Percentiles rank a stretch among this genome's conserved stretches.
Evolutionary conservation across 495 filamentous ascomycete genomes (phyloP).

Genomic region (Saxophila tyrrhenica): DNA sequence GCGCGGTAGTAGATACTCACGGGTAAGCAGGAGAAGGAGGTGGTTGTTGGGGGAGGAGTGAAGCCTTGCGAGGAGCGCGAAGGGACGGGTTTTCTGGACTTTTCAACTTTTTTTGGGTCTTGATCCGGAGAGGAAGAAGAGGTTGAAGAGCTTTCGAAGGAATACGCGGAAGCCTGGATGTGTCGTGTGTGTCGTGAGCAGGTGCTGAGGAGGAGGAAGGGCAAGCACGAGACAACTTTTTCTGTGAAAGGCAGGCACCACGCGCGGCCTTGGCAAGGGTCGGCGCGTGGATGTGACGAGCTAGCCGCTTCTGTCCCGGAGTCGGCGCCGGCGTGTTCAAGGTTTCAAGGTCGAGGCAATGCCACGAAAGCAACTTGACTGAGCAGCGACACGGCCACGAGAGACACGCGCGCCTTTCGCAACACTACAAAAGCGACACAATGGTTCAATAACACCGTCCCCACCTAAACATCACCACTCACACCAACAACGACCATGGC

Average conservation of each 20-base stretch:
- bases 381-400: not conserved
- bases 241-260: too few species aligned
- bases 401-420: not conserved
- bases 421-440: not conserved
- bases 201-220: not conserved
- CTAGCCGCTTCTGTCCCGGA: too few species aligned
- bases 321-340: too few species aligned
- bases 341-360: not conserved
- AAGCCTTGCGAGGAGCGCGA: slow-evolving; percentile 1
- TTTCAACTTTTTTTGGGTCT: slow-evolving; percentile 8
- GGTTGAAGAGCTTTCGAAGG: not conserved
- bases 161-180: not conserved
- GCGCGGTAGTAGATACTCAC: too few species aligned
- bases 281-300: too few species aligned
- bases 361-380: slow-evolving; percentile 1
- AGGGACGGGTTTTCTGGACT: slow-evolving; percentile 5
- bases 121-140: not conserved
- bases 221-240: not conserved
- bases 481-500: not conserved
- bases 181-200: not conserved
- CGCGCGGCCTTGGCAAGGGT: too few species aligned
- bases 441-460: not conserved
- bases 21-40: too few species aligned
- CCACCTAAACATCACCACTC: not conserved
- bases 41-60: too few species aligned